Evolutionary conservation across 768 basidiomycete genomes (phyloP).

Genomic region (Pleurotus giganteus): DNA sequence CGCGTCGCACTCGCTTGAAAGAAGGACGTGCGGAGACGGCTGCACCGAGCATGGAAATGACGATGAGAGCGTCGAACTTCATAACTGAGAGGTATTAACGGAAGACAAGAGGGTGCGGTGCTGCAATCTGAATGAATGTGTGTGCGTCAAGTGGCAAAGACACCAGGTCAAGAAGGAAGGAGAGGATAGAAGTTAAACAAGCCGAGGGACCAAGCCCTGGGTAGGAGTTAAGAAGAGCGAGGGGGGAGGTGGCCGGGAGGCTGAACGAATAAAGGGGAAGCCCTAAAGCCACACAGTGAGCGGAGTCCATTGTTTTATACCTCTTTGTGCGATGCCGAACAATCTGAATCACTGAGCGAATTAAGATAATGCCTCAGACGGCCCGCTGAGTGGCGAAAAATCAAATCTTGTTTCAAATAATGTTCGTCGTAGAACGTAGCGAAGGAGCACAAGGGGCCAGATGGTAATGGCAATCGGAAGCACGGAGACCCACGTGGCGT

Average conservation of each 20-base stretch:
- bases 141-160: conserved; percentile 11
- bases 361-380: too few relatives aligned
- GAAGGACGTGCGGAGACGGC: conserved; percentile 32
- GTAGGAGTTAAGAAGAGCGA: conserved; percentile 7
- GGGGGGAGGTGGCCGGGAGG: not conserved
- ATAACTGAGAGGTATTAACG: conserved; percentile 22
- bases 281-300: not conserved
- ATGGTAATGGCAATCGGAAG: conserved; percentile 3
- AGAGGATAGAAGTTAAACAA: conserved; percentile 11
- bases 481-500: too few relatives aligned
- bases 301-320: conserved; percentile 6
- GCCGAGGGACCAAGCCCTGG: conserved; percentile 3
- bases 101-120: conserved; percentile 14
- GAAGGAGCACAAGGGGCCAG: conserved; percentile 16
- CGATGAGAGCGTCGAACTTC: conserved; percentile 35
- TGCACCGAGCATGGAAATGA: conserved; percentile 30
- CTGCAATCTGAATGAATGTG: conserved; percentile 12
- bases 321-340: not conserved
- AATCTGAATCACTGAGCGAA: not conserved
- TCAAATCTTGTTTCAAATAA: not conserved
- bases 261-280: conserved; percentile 3
- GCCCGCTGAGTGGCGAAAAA: not conserved
- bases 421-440: not conserved
- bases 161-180: conserved; percentile 24
- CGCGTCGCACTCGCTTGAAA: conserved; percentile 28